Evolutionary conservation across 1,139 yeast species (phyloP).

Genomic region (Hanseniaspora sp.): DNA sequence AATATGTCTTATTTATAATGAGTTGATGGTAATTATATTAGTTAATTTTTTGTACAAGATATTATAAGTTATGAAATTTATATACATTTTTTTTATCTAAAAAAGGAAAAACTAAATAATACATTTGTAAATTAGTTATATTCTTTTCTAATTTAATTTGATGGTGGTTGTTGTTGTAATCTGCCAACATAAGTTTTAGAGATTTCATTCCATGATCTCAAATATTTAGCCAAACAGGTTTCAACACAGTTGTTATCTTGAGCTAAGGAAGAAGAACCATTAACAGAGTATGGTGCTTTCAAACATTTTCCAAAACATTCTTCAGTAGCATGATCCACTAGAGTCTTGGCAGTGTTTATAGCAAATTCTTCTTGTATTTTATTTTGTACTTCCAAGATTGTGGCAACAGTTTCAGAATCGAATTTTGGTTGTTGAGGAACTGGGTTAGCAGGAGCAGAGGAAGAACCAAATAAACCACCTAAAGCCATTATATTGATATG

Average conservation of each 20-base stretch:
- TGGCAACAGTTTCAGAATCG: constrained; percentile 25
- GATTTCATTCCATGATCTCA: constrained; percentile 82
- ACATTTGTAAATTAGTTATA: neutral
- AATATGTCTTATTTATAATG: neutral
- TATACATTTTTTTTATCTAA: neutral
- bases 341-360: constrained; percentile 75
- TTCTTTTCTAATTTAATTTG: constrained; percentile 3
- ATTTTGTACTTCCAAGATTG: constrained; percentile 43
- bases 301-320: constrained; percentile 79
- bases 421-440: constrained; percentile 17
- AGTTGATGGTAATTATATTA: too few species aligned
- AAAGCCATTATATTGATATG: constrained; percentile 27
- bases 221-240: constrained; percentile 74
- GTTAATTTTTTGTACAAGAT: neutral
- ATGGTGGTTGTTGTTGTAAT: constrained; percentile 43
- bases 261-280: constrained; percentile 30
- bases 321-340: constrained; percentile 77
- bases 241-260: constrained; percentile 42
- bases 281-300: constrained; percentile 35
- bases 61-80: neutral
- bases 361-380: constrained; percentile 78
- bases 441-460: constrained; percentile 25
- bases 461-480: constrained; percentile 37
- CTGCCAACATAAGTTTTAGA: constrained; percentile 66
- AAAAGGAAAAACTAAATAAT: neutral